Conservation (phyloP, 2,329 filamentous ascomycete species). For the Clarireedia hainanense region DNA sequence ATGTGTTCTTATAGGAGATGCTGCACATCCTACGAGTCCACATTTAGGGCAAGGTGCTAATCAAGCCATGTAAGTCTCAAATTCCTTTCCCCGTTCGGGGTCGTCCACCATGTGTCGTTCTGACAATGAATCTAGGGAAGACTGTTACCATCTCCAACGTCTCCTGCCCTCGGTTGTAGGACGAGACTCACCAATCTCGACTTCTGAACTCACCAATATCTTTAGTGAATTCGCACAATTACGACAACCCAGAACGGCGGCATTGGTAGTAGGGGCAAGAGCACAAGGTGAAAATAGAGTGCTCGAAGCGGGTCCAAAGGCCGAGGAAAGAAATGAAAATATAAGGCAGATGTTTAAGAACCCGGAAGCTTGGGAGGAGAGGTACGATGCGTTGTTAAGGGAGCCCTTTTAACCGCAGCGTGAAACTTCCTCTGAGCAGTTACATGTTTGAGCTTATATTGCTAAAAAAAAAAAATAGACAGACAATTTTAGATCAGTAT, state of each 20-base stretch:
- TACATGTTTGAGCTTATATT: too few relatives aligned
- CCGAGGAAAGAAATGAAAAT: slow-evolving; percentile 3
- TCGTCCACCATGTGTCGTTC: background rate
- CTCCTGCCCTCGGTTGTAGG: background rate
- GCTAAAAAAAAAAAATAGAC: too few relatives aligned
- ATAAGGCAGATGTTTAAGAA: slow-evolving; percentile 1
- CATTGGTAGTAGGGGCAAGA: slow-evolving; percentile 1
- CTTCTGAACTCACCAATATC: background rate
- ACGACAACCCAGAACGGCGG: slow-evolving; percentile 6
- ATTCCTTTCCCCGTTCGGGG: background rate
- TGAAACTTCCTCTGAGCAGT: background rate
- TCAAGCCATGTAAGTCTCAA: slow-evolving; percentile 8
- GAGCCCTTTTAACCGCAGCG: background rate
- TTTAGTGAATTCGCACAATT: slow-evolving; percentile 1
- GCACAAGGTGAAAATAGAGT: slow-evolving; percentile 9
- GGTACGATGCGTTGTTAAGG: background rate
- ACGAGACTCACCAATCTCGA: background rate
- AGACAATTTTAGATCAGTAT: too few relatives aligned
- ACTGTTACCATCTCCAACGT: background rate
- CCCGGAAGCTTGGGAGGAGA: background rate
- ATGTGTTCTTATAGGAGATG: slow-evolving; percentile 45
- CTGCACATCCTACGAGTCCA: slow-evolving; percentile 36
- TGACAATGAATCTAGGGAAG: background rate
- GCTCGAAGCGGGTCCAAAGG: background rate
- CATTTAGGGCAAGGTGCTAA: slow-evolving; percentile 15